Evolutionary conservation across 2,329 filamentous ascomycete genomes (phyloP).

Genomic region (Exophiala alcalophila): DNA sequence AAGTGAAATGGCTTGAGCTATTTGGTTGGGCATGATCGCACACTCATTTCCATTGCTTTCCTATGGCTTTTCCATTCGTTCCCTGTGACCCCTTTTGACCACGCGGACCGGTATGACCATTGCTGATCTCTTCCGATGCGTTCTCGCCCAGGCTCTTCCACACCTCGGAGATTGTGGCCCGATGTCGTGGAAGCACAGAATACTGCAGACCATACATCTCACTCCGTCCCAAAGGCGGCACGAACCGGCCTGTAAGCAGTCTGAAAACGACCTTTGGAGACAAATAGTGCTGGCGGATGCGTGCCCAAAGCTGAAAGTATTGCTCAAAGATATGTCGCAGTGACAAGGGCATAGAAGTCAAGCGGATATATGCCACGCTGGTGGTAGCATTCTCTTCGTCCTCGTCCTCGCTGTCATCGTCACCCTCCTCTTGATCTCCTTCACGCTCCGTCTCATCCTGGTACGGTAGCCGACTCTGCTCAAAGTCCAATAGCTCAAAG

Average conservation of each 20-base stretch:
- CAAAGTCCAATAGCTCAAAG: constrained; percentile 22
- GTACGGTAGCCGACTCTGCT: constrained; percentile 11
- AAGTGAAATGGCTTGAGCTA: neutral
- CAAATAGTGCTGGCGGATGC: constrained; percentile 92
- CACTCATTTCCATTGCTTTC: constrained; percentile 21
- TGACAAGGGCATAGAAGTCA: constrained; percentile 78
- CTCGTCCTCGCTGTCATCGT: constrained; percentile 7
- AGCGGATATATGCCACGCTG: constrained; percentile 23
- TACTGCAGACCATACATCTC: constrained; percentile 96
- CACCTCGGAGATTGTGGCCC: constrained; percentile 78
- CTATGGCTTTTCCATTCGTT: constrained; percentile 45
- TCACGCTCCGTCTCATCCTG: constrained; percentile 9
- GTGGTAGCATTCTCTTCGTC: constrained; percentile 16
- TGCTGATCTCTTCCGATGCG: neutral
- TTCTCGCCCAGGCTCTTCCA: constrained; percentile 69
- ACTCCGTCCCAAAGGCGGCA: constrained; percentile 90
- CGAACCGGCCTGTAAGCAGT: constrained; percentile 84
- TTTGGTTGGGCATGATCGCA: no score
- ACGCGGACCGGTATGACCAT: constrained; percentile 55
- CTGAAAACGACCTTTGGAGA: constrained; percentile 84
- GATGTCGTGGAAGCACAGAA: constrained; percentile 84
- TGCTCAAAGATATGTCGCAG: constrained; percentile 95
- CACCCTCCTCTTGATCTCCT: constrained; percentile 1
- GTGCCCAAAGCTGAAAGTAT: constrained; percentile 90
- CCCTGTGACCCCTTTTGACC: constrained; percentile 95